Evolutionary conservation across 1,284 basidiomycete genomes (phyloP).

Genomic region (Heliocybe sulcata): DNA sequence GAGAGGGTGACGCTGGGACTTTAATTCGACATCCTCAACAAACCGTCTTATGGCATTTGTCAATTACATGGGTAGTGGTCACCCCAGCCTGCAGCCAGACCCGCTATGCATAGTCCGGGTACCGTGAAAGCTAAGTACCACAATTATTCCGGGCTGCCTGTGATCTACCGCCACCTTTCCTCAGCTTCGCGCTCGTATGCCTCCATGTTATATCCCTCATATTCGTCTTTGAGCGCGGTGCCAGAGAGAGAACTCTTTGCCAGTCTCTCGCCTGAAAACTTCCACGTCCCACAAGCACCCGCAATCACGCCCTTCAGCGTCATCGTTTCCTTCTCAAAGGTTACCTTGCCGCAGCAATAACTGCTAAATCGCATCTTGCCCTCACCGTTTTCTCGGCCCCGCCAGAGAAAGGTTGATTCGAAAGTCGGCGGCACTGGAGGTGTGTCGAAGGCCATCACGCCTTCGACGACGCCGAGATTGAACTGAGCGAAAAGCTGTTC

Average conservation of each 20-base stretch:
- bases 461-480: neutral
- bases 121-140: too few species aligned
- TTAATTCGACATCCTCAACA: too few species aligned
- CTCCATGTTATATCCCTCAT: neutral
- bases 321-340: neutral
- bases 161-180: neutral
- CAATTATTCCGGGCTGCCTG: neutral
- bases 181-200: neutral
- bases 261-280: neutral
- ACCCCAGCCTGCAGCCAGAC: too few species aligned
- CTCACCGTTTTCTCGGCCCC: neutral
- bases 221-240: neutral
- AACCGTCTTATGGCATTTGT: too few species aligned
- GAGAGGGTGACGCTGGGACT: too few species aligned
- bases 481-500: neutral
- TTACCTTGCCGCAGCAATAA: neutral
- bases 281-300: neutral
- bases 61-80: too few species aligned
- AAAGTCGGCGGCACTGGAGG: neutral
- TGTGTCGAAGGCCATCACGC: neutral
- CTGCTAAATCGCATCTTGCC: neutral
- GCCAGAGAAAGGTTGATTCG: neutral
- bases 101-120: too few species aligned
- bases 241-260: neutral
- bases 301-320: neutral